Evolutionary conservation across 148 eudicot species (phyloP), one percentile per base, ranked within the genome.

Genomic region (Camellia japonica): DNA sequence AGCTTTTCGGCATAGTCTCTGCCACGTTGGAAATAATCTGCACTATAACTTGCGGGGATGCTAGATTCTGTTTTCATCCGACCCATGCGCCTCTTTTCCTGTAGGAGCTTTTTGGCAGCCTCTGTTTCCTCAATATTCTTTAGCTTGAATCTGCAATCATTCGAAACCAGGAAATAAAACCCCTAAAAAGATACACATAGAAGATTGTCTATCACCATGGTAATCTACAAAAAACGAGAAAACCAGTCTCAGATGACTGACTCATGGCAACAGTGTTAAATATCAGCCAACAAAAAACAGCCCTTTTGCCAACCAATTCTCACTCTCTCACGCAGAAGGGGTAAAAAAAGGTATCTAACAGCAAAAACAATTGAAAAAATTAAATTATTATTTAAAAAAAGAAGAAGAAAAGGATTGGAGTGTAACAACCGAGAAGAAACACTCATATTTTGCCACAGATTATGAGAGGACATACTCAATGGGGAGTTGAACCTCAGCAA

Each of bases 81-180:
- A 64, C 94, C 97, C 54, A 80, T 78, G 64, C 87, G 92, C 88
- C 93, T 92, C 92, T 92, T 95, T 82, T 95, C 98, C 82, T 95
- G 98, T 55, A 95, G 88, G 76, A 92, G 90, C 87, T 93, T 95
- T 78, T 95, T 95, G 47, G 98, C 98, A 62, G 97, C 98, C 90
- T 95, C 98, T 44, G 98, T 95, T 87, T 95, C 98, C 90, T 95
- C 98, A 59, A 95, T 95, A 75, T 95, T 95, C 84, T 82, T 89
- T 72, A 95, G 84, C 87, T 95, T 95, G 91, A 86, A 95, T 79
- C 98, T 94, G 88, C 82, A 88, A 78, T 60, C 30, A n/a, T 70
- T 59, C 1, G 38, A 68, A 71, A 30, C 54, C 38, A 12, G 5
- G 6, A 69, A 38, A 68, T n/a, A 80, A 44, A 75, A 47, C 46